Conservation (phyloP, 768 basidiomycete species). For the Rubroboletus pulcherrimus region DNA sequence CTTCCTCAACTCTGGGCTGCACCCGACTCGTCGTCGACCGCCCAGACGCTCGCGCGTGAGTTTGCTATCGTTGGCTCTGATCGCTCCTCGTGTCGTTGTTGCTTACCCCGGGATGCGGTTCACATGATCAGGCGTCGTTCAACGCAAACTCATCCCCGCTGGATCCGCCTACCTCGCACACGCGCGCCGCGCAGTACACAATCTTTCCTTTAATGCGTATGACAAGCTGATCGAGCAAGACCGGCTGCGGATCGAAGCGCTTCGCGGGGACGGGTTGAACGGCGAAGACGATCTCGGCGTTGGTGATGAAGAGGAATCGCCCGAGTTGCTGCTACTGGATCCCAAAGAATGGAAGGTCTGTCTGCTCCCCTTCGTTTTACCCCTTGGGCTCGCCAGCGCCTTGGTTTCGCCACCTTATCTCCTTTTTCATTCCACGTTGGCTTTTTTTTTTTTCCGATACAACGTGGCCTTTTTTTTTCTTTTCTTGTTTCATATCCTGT, state of each 20-base stretch:
- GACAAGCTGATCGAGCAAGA: conserved; percentile 64
- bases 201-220: conserved; percentile 78
- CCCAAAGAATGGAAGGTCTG: conserved; percentile 97
- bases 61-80: background rate
- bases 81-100: background rate
- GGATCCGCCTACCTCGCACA: conserved; percentile 87
- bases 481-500: background rate
- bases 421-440: too few species aligned
- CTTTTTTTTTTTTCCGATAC: background rate
- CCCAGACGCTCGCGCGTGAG: conserved; percentile 27
- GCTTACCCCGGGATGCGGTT: conserved; percentile 3
- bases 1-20: conserved; percentile 23
- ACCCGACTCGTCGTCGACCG: conserved; percentile 10
- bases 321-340: conserved; percentile 69
- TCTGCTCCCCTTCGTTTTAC: background rate
- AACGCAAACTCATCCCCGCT: conserved; percentile 67
- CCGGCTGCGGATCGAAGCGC: conserved; percentile 45
- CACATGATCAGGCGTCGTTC: conserved; percentile 26
- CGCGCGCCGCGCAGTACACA: conserved; percentile 69
- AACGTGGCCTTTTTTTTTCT: background rate
- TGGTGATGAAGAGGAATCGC: conserved; percentile 82
- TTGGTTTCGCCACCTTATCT: background rate
- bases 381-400: background rate
- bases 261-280: conserved; percentile 45
- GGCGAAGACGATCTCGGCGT: conserved; percentile 86